These are phyloP conservation scores for Stagonosporopsis chrysanthemi DNA, from an alignment of 2,329 filamentous ascomycete species.

Conservation along the genomic window DNA sequence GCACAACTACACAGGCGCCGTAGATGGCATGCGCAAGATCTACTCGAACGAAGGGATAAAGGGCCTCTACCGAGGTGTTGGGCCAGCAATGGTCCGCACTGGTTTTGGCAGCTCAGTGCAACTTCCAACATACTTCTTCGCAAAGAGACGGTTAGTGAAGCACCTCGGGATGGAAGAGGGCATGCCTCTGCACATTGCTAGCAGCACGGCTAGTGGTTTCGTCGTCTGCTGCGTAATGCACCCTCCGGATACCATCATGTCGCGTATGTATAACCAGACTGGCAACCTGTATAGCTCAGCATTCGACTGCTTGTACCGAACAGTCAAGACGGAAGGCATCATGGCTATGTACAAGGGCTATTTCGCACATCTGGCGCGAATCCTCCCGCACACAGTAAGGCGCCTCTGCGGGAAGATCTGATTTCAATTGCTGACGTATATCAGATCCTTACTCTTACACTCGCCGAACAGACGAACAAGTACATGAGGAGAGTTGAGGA, in stretches of 20 bases:
- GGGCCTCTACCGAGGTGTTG: conserved; percentile 89
- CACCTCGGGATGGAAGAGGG: conserved; percentile 92
- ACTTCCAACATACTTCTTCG: conserved; percentile 97
- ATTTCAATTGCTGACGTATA: conserved; percentile 24
- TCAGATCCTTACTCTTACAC: conserved; percentile 83
- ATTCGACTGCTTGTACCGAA: conserved; percentile 91
- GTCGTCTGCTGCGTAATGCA: conserved; percentile 99
- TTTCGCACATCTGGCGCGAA: conserved; percentile 90
- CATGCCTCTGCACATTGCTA: conserved; percentile 84
- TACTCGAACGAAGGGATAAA: conserved; percentile 76
- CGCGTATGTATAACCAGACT: conserved; percentile 97
- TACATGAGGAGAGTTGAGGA: conserved; percentile 81
- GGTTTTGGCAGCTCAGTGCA: conserved; percentile 96
- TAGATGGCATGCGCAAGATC: conserved; percentile 83
- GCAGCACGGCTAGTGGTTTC: conserved; percentile 89
- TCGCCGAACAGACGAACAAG: conserved; percentile 98
- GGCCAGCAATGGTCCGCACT: conserved; percentile 93
- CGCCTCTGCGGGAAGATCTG: neutral
- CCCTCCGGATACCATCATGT: conserved; percentile 98
- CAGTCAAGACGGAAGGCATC: conserved; percentile 86
- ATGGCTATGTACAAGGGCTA: conserved; percentile 98
- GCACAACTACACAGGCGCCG: conserved; percentile 85
- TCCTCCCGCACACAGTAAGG: conserved; percentile 85
- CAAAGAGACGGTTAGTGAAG: conserved; percentile 82
- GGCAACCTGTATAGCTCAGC: conserved; percentile 95